Conservation (phyloP, 352 stramenopile genomes). For the Pythium aquatile region DNA sequence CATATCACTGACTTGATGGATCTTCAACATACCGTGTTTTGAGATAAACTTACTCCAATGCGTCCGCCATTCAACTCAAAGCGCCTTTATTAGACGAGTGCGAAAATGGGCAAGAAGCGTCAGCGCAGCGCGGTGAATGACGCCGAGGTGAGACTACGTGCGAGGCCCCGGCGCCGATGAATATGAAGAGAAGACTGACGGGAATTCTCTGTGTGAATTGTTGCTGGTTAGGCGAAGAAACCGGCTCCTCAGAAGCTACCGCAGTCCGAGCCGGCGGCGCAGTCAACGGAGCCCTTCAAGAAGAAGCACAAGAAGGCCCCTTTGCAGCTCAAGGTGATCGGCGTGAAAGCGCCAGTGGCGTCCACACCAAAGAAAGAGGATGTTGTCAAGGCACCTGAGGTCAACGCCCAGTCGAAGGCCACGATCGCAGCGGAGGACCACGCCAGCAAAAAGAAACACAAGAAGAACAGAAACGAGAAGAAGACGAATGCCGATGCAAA, state of each 20-base stretch:
- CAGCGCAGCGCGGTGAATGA: slow-evolving; percentile 20
- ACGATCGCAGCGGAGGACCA: slow-evolving; percentile 3
- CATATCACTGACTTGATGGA: background rate
- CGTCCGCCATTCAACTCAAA: slow-evolving; percentile 26
- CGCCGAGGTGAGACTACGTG: slow-evolving; percentile 7
- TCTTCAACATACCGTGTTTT: slow-evolving; percentile 22
- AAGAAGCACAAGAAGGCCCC: slow-evolving; percentile 33
- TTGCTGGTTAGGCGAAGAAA: slow-evolving; percentile 1
- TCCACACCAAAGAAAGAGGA: slow-evolving; percentile 25
- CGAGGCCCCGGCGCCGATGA: background rate
- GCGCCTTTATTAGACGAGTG: slow-evolving; percentile 1
- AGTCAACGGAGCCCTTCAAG: slow-evolving; percentile 5
- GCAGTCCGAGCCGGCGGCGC: background rate
- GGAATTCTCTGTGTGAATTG: background rate
- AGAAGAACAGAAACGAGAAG: slow-evolving; percentile 60
- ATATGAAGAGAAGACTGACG: background rate
- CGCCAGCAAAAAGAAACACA: slow-evolving; percentile 33
- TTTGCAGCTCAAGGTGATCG: slow-evolving; percentile 33
- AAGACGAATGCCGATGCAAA: background rate
- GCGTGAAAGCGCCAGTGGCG: slow-evolving; percentile 31
- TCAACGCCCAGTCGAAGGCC: background rate
- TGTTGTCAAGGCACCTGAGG: background rate
- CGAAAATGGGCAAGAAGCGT: slow-evolving; percentile 31
- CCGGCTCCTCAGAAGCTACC: background rate
- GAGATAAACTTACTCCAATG: slow-evolving; percentile 11